Evolutionary conservation across 2,329 filamentous ascomycete genomes (phyloP), one percentile per base, ranked within the genome.

Genomic region (Thielaviopsis ethacetica): DNA sequence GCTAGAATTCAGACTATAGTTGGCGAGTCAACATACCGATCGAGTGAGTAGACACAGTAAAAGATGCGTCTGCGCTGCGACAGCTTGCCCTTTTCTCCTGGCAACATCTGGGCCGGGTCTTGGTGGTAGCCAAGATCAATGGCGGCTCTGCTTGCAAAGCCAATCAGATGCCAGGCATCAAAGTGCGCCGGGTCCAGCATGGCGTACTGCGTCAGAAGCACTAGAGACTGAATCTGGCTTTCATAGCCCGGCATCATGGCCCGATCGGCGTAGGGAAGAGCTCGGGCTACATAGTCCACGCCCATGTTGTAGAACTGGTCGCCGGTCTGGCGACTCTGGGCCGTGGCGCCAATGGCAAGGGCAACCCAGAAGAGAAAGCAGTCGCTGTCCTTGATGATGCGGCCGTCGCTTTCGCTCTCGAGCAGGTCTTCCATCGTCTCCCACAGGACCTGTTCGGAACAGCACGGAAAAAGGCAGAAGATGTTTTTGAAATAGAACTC

Each of bases 71-170:
- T 81, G 57, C 91, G 82, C 62, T 89, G 76, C 64, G 95, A 88
- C 13, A 95, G 73, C 53, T 83, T 81, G 2, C 80, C 74, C 64
- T 83, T 84, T 60, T 88, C 82, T 12, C 84, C 78, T 27, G 82
- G 73, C 17, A 85, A 78, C 62, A 85, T 83, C 59, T 80, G 77
- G 0, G 87, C 85, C 2, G 90, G 89, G 64, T 97, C 91, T 71
- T 96, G 91, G 69, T 97, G 93, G 60, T 94, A 83, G 7, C 93
- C 93, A 30, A 96, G 73, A 71, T 98, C 93, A 22, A 96, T 80
- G 67, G 91, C 83, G 5, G 90, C 88, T 60, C 91, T 82, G 49
- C 88, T 88, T 6, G 91, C 91, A 68, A 93, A 91, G 6, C 91
- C 93, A 59, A 96, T 87, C 62, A 96, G 72, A 63, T 93, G 91